phyloP scores from a whole-genome alignment of 768 basidiomycete species.

The Termitomyces sp. region DNA sequence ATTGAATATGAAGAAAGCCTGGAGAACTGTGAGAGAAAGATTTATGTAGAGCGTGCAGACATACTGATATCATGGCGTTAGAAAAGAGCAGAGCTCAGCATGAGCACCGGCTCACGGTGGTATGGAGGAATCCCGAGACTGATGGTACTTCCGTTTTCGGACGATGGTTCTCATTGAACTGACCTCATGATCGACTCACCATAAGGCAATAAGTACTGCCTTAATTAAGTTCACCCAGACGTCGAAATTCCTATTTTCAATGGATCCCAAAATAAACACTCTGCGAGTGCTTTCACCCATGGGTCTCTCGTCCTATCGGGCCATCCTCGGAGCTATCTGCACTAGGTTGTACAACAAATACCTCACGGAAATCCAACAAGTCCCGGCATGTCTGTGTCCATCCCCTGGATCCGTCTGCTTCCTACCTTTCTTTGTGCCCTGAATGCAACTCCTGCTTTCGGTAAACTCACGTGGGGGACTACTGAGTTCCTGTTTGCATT shows the following conservation, averaged over 20 bases:
- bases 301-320: not conserved
- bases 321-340: slow-evolving; percentile 2
- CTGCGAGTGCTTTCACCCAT: slow-evolving; percentile 4
- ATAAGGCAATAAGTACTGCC: not conserved
- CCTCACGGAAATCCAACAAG: not conserved
- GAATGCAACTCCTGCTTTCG: slow-evolving; percentile 8
- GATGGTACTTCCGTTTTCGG: slow-evolving; percentile 9
- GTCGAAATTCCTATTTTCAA: not conserved
- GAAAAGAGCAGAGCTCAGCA: not conserved
- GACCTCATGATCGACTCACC: slow-evolving; percentile 4
- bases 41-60: not conserved
- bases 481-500: slow-evolving; percentile 56
- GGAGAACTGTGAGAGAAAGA: slow-evolving; percentile 1
- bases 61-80: slow-evolving; percentile 27
- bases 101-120: slow-evolving; percentile 4
- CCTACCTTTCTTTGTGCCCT: not conserved
- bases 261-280: not conserved
- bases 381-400: not conserved
- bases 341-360: not conserved
- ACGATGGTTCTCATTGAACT: not conserved
- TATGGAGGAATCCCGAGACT: not conserved
- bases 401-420: slow-evolving; percentile 5
- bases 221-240: not conserved
- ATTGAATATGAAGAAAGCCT: slow-evolving; percentile 99
- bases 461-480: slow-evolving; percentile 42